Evolutionary conservation across 2,329 filamentous ascomycete species (phyloP).

Genomic region (Epichloe sibirici): DNA sequence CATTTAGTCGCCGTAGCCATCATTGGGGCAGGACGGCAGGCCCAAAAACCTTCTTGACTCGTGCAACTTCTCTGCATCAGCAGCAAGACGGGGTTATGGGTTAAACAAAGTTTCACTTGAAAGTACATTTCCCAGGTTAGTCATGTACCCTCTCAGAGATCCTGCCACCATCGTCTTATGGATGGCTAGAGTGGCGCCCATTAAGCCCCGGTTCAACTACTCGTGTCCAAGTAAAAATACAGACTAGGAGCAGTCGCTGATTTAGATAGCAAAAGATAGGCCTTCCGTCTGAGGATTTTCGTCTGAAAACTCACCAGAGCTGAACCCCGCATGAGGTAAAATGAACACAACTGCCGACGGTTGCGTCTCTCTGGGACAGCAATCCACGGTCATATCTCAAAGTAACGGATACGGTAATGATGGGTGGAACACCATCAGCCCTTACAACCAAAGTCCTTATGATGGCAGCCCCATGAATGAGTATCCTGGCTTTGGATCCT

Average conservation of each 20-base stretch:
- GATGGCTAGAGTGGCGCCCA: not conserved
- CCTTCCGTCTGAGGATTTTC: not conserved
- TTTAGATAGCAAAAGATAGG: not conserved
- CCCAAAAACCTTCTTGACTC: not conserved
- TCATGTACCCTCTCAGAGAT: not conserved
- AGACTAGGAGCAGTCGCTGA: not conserved
- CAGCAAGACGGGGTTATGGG: slow-evolving; percentile 1
- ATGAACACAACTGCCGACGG: slow-evolving; percentile 23
- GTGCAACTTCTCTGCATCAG: not conserved
- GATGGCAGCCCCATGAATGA: slow-evolving; percentile 46
- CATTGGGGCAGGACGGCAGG: not conserved
- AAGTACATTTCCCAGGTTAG: not conserved
- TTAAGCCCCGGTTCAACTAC: not conserved
- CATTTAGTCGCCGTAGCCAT: not conserved
- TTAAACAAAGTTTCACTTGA: not conserved
- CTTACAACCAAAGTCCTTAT: slow-evolving; percentile 51
- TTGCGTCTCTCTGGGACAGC: slow-evolving; percentile 19
- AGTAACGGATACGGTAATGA: slow-evolving; percentile 26
- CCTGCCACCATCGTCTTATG: not conserved
- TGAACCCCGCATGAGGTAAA: slow-evolving; percentile 8
- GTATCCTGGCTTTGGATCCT: slow-evolving; percentile 45
- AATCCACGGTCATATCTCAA: slow-evolving; percentile 18
- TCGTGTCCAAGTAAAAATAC: not conserved
- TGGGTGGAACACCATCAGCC: slow-evolving; percentile 43
- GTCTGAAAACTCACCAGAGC: not conserved